Base-by-base conservation (phyloP, 306 rosid species). In the Prunus mongolica region DNA sequence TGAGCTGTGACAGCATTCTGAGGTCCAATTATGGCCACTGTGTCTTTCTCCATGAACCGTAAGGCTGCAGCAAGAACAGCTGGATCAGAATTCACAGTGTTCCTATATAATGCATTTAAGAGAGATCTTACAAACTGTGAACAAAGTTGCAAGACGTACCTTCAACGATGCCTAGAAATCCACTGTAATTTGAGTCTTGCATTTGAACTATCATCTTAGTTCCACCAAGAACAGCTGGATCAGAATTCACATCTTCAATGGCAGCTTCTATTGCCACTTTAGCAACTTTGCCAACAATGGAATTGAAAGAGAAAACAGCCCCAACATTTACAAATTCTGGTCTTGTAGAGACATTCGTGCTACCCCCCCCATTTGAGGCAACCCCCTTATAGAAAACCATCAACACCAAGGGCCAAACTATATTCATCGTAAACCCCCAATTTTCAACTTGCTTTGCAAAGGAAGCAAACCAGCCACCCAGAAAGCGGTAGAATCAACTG, bases 11-110 rank as follows among this genome's bases (percentile, higher is more conserved):
- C 91, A 70, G 97, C 94, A 41, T 74, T 81, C 76, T 88, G 99
- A 11, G 99, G 99, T 8, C 99, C 99, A 78, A 96, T 96, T 84
- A 96, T 88, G 45, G 99, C 99, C 76, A 92, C 88, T 12, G 93
- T 83, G 51, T 82, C 86, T 18, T 56, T 83, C 83, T 87, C 90
- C 90, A 91, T 91, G 83, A 96, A 88, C 80, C 72, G 76, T 84
- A 96, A 87, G 83, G 92, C 99, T 96, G 96, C 46, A 71, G 63
- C 41, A 22, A 76, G 72, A 85, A 57, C 58, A 28, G 3, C 30
- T 28, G 30, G 30, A 28, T 28, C 72, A 34, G 68, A 63, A 70
- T 74, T 61, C 15, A 46, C 50, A 30, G n/a, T 55, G 73, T 62
- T 70, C 54, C 64, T 27, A 80, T 63, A 71, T 41, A 56, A 61